phyloP scores from a whole-genome alignment of 2,329 filamentous ascomycete genomes.

The Ophiosphaerella narmari region DNA sequence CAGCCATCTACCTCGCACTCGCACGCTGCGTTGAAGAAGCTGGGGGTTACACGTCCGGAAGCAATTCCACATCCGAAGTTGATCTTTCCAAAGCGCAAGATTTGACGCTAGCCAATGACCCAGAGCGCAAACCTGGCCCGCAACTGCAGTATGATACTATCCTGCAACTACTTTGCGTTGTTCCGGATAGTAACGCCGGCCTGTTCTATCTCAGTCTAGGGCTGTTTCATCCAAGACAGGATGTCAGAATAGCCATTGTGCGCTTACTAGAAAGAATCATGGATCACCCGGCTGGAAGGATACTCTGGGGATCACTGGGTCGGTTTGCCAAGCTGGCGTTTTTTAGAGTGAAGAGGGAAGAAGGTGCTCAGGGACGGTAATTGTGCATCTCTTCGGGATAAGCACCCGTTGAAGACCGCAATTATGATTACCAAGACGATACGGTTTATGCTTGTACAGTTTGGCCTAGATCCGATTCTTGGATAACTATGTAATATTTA shows the following conservation, averaged over 20 bases:
- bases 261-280: constrained; percentile 81
- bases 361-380: constrained; percentile 12
- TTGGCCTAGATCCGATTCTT: not conserved
- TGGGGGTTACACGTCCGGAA: constrained; percentile 15
- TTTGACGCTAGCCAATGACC: constrained; percentile 31
- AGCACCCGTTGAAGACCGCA: no score
- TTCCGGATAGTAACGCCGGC: constrained; percentile 83
- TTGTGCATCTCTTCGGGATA: no score
- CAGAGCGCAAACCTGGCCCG: constrained; percentile 25
- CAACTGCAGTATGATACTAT: constrained; percentile 47
- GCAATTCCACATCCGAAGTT: constrained; percentile 20
- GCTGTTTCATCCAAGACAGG: constrained; percentile 83
- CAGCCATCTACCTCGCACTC: constrained; percentile 83
- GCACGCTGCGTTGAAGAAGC: constrained; percentile 68
- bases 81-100: constrained; percentile 26
- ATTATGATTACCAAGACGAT: no score
- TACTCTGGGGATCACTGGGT: constrained; percentile 88
- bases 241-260: constrained; percentile 77
- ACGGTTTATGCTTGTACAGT: not conserved
- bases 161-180: constrained; percentile 72
- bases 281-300: constrained; percentile 85
- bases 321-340: constrained; percentile 88
- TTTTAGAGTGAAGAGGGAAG: constrained; percentile 74
- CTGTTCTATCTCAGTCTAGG: constrained; percentile 91
- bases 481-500: not conserved